Evolutionary conservation across 768 basidiomycete species (phyloP).

Genomic region (Leccinum subgranulosum): DNA sequence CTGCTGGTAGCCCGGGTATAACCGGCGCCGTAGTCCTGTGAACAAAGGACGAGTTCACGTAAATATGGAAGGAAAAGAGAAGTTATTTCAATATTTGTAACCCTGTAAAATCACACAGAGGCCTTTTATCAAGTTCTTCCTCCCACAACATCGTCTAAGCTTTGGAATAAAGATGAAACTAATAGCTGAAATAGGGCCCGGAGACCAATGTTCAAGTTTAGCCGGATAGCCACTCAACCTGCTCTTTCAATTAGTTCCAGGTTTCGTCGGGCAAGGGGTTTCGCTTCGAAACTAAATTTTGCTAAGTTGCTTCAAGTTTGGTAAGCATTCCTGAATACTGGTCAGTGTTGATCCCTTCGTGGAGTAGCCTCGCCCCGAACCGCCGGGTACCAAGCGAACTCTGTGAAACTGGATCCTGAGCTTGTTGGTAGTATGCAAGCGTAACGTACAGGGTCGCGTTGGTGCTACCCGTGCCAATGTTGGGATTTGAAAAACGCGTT

Average conservation of each 20-base stretch:
- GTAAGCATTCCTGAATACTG: not conserved
- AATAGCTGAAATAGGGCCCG: not conserved
- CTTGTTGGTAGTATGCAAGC: not conserved
- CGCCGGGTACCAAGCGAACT: not conserved
- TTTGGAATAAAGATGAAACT: not conserved
- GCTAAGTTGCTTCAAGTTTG: not conserved
- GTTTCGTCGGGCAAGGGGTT: not conserved
- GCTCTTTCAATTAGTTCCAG: not conserved
- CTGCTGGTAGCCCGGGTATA: constrained; percentile 71
- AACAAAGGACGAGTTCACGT: constrained; percentile 12
- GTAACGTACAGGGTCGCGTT: not conserved
- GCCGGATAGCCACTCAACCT: too few relatives aligned
- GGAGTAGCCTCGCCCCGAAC: not conserved
- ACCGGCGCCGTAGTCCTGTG: constrained; percentile 35
- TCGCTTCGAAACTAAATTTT: not conserved
- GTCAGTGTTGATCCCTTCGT: not conserved
- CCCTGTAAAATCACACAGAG: not conserved
- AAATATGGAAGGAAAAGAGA: not conserved
- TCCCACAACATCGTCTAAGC: not conserved
- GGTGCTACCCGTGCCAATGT: not conserved
- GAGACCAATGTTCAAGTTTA: not conserved
- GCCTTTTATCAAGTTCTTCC: not conserved
- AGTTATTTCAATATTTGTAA: not conserved
- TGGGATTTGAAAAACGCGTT: not conserved
- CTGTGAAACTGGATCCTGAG: too few relatives aligned